Evolutionary conservation across 2,329 filamentous ascomycete species (phyloP).

Genomic region (Aspergillus sclerotialis): DNA sequence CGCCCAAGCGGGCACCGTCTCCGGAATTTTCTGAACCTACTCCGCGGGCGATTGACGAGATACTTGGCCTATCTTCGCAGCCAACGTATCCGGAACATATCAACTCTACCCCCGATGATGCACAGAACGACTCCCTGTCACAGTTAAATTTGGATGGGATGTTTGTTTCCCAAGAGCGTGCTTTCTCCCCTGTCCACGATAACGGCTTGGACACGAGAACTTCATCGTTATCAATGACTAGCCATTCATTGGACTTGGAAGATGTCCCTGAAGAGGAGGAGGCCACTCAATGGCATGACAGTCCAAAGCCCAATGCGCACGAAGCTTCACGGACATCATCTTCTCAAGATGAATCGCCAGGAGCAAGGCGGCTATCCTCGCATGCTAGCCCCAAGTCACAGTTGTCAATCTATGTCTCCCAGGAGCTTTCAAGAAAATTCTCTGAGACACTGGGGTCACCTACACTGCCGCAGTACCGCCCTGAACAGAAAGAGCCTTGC

Average conservation of each 20-base stretch:
- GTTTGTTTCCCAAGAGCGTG: constrained; percentile 27
- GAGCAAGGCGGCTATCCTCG: constrained; percentile 6
- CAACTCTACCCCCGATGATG: constrained; percentile 15
- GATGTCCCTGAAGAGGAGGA: constrained; percentile 43
- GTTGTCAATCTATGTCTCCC: constrained; percentile 23
- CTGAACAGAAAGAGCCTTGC: constrained; percentile 9
- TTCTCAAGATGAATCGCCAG: constrained; percentile 9
- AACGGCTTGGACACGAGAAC: constrained; percentile 32
- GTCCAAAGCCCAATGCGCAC: constrained; percentile 16
- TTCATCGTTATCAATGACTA: constrained; percentile 37
- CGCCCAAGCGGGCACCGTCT: constrained; percentile 25
- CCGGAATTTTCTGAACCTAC: constrained; percentile 27
- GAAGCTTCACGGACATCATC: constrained; percentile 13
- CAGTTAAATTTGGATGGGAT: constrained; percentile 21
- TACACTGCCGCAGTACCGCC: constrained; percentile 23
- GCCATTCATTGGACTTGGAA: constrained; percentile 32
- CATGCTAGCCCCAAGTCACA: constrained; percentile 17
- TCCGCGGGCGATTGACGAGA: constrained; percentile 34
- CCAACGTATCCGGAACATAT: constrained; percentile 25
- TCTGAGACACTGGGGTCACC: constrained; percentile 41
- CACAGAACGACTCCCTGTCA: constrained; percentile 7
- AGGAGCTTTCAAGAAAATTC: constrained; percentile 32
- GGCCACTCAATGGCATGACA: constrained; percentile 24
- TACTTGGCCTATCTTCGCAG: constrained; percentile 27
- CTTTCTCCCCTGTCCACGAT: constrained; percentile 37